phyloP scores from a whole-genome alignment of 805 yeast species.

The Kregervanrija pseudodelftensis region DNA sequence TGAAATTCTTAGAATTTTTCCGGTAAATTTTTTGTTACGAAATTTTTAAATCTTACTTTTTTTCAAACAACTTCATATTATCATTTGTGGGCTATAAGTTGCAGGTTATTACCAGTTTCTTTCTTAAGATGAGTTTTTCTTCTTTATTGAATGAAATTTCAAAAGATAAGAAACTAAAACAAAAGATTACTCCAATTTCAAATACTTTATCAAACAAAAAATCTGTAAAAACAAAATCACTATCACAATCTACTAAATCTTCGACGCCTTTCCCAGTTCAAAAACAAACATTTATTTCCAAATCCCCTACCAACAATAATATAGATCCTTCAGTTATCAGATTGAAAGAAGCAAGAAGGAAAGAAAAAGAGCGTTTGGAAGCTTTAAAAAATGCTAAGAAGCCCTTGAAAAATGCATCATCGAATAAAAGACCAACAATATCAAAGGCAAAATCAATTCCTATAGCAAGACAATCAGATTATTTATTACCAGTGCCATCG shows the following conservation, averaged over 20 bases:
- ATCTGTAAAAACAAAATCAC: too few species aligned
- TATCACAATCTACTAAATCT: too few species aligned
- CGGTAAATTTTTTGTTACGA: too few species aligned
- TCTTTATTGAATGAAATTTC: slow-evolving; percentile 26
- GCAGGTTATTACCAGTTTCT: too few species aligned
- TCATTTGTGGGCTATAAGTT: too few species aligned
- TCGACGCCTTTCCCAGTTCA: too few species aligned
- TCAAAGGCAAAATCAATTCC: slow-evolving; percentile 8
- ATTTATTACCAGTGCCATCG: slow-evolving; percentile 1
- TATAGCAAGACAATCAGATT: neutral
- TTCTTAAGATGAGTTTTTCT: slow-evolving; percentile 9
- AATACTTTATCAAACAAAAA: too few species aligned
- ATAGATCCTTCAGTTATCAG: slow-evolving; percentile 68
- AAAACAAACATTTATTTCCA: too few species aligned
- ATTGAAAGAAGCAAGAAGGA: slow-evolving; percentile 57
- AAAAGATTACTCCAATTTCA: neutral
- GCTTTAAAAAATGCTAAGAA: slow-evolving; percentile 25
- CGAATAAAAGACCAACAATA: slow-evolving; percentile 4
- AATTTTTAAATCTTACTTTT: too few species aligned
- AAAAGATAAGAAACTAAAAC: slow-evolving; percentile 14
- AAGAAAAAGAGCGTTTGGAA: slow-evolving; percentile 39
- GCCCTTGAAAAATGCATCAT: slow-evolving; percentile 1
- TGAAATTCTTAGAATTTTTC: too few species aligned
- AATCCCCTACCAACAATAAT: neutral
- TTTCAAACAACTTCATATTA: too few species aligned